These are phyloP conservation scores for Adenanthera pavonina DNA, from an alignment of 306 rosid species.

Conservation along the genomic window DNA sequence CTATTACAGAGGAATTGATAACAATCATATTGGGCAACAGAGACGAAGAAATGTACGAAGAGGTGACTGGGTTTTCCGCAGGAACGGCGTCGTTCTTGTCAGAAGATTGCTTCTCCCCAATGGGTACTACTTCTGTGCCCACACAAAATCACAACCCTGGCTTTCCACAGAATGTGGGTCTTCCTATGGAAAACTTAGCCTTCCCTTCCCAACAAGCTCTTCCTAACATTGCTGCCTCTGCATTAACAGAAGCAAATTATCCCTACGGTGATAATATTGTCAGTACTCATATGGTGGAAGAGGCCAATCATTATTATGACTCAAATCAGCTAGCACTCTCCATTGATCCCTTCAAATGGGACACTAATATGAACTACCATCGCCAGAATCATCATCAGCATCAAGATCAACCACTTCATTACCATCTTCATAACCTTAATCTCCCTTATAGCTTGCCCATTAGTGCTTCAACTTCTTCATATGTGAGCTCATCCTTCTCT, in stretches of 20 bases:
- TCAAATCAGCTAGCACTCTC: slow-evolving; percentile 11
- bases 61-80: neutral
- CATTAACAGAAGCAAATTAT: slow-evolving; percentile 29
- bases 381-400: slow-evolving; percentile 26
- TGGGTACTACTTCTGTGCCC: neutral
- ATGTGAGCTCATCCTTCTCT: slow-evolving; percentile 56
- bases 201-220: slow-evolving; percentile 33
- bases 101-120: slow-evolving; percentile 39
- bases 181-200: slow-evolving; percentile 31
- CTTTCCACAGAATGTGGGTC: slow-evolving; percentile 31
- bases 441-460: slow-evolving; percentile 56
- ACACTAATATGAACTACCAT: slow-evolving; percentile 1
- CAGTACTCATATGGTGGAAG: slow-evolving; percentile 12
- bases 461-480: slow-evolving; percentile 41
- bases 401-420: slow-evolving; percentile 33
- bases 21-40: neutral
- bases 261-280: slow-evolving; percentile 19
- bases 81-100: neutral
- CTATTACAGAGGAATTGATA: neutral
- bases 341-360: slow-evolving; percentile 12
- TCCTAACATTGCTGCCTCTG: slow-evolving; percentile 9
- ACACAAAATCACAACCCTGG: neutral
- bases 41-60: slow-evolving; percentile 37
- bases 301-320: slow-evolving; percentile 28
- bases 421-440: slow-evolving; percentile 52